These are phyloP conservation scores for Pseudocercospora pini-densiflorae DNA, from an alignment of 2,329 filamentous ascomycete genomes.

Conservation along the genomic window DNA sequence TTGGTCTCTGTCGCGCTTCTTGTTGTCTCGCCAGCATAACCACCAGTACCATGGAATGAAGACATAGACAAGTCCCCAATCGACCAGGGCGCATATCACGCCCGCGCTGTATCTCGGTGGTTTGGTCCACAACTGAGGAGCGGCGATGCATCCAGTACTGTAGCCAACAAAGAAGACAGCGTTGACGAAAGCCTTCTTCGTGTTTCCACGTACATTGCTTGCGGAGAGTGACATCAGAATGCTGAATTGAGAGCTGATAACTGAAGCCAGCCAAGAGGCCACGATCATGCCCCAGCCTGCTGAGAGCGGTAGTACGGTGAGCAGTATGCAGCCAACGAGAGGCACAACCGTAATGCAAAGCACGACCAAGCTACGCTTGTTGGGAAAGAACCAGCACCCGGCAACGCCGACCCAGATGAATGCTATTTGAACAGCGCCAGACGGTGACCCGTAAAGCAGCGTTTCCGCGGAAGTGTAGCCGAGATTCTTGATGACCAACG, in stretches of 20 bases:
- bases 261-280: constrained; percentile 54
- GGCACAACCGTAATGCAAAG: constrained; percentile 49
- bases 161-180: constrained; percentile 58
- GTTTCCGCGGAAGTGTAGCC: constrained; percentile 53
- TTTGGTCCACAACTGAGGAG: constrained; percentile 56
- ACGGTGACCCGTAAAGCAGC: constrained; percentile 54
- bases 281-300: constrained; percentile 55
- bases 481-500: constrained; percentile 54
- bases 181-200: constrained; percentile 54
- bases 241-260: constrained; percentile 49
- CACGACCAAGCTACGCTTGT: constrained; percentile 46
- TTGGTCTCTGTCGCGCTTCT: constrained; percentile 30
- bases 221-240: constrained; percentile 51
- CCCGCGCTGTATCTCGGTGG: constrained; percentile 53
- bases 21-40: constrained; percentile 45
- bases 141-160: constrained; percentile 52
- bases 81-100: constrained; percentile 52
- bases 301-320: constrained; percentile 47
- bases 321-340: constrained; percentile 50
- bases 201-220: constrained; percentile 59
- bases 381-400: constrained; percentile 46
- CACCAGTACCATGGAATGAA: constrained; percentile 41
- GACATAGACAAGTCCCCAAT: constrained; percentile 48
- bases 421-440: constrained; percentile 53
- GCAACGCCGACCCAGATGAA: constrained; percentile 54